Conservation (phyloP, 148 eudicot genomes). For the Pharnaceum exiguum region DNA sequence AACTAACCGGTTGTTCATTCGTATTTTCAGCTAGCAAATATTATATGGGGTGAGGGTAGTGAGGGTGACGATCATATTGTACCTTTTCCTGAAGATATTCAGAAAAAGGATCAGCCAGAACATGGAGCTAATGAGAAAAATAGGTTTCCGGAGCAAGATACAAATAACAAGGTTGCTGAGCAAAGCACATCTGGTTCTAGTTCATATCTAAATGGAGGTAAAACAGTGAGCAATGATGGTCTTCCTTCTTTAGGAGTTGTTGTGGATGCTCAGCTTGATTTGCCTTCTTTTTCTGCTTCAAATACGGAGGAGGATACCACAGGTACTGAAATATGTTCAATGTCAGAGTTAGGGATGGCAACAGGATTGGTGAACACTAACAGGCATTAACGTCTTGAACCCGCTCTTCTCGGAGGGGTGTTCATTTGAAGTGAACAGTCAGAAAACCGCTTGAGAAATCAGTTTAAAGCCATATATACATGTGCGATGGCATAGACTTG, state of each 20-base stretch:
- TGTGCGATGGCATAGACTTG: not conserved
- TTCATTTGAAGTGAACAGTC: slow-evolving; percentile 12
- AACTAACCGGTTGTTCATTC: slow-evolving; percentile 2
- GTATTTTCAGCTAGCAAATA: slow-evolving; percentile 58
- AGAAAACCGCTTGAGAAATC: not conserved
- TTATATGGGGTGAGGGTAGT: slow-evolving; percentile 72
- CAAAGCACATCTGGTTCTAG: slow-evolving; percentile 26
- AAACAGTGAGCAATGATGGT: slow-evolving; percentile 31
- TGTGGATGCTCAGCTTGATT: slow-evolving; percentile 27
- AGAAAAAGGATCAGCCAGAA: slow-evolving; percentile 32
- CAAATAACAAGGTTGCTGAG: slow-evolving; percentile 31
- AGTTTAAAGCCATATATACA: slow-evolving; percentile 1
- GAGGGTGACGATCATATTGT: slow-evolving; percentile 75
- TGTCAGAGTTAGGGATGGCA: slow-evolving; percentile 28
- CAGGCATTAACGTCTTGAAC: slow-evolving; percentile 4
- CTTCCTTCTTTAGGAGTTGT: slow-evolving; percentile 20
- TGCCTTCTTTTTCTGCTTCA: slow-evolving; percentile 32
- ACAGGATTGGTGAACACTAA: slow-evolving; percentile 15
- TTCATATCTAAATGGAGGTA: slow-evolving; percentile 21
- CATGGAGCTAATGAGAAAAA: slow-evolving; percentile 33
- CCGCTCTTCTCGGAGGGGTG: not conserved
- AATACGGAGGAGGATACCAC: slow-evolving; percentile 26
- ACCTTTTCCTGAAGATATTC: slow-evolving; percentile 52
- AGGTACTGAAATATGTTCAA: slow-evolving; percentile 34
- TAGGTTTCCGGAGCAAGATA: slow-evolving; percentile 28